phyloP scores from a whole-genome alignment of 352 stramenopile species.

The Globisporangium emineosum region DNA sequence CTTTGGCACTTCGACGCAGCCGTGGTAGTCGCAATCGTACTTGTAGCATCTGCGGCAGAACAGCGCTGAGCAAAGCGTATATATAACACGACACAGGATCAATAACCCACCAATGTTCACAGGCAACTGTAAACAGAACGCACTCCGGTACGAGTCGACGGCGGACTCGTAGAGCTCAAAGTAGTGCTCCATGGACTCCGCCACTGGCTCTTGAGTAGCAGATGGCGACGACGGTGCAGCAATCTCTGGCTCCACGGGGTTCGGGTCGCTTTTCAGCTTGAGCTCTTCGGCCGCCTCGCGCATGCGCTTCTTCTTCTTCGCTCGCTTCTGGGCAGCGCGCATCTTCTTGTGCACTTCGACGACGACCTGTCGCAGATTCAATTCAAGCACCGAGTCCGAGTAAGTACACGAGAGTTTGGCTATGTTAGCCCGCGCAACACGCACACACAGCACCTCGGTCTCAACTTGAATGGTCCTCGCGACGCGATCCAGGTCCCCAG shows the following conservation, averaged over 20 bases:
- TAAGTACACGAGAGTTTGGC: not conserved
- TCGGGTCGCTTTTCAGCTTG: constrained; percentile 12
- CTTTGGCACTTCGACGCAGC: constrained; percentile 48
- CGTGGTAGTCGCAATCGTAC: constrained; percentile 86
- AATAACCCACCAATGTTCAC: not conserved
- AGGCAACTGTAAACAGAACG: constrained; percentile 5
- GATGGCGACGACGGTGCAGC: not conserved
- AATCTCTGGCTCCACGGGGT: not conserved
- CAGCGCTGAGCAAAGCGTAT: constrained; percentile 33
- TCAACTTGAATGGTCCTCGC: constrained; percentile 65
- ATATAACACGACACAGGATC: not conserved
- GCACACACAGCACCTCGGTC: constrained; percentile 22
- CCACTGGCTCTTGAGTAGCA: not conserved
- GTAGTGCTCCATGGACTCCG: constrained; percentile 35
- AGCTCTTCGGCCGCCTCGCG: constrained; percentile 16
- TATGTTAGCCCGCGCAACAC: not conserved
- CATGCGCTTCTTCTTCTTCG: constrained; percentile 38
- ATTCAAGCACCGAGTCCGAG: not conserved
- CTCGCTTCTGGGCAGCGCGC: constrained; percentile 25
- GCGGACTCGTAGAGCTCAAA: constrained; percentile 55
- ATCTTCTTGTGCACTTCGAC: constrained; percentile 67
- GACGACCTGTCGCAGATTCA: constrained; percentile 27
- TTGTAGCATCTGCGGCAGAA: constrained; percentile 81
- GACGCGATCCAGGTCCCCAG: constrained; percentile 53
- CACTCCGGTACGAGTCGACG: constrained; percentile 71